phyloP scores from a whole-genome alignment of 495 filamentous ascomycete genomes.

The Neurospora tetrasperma region DNA sequence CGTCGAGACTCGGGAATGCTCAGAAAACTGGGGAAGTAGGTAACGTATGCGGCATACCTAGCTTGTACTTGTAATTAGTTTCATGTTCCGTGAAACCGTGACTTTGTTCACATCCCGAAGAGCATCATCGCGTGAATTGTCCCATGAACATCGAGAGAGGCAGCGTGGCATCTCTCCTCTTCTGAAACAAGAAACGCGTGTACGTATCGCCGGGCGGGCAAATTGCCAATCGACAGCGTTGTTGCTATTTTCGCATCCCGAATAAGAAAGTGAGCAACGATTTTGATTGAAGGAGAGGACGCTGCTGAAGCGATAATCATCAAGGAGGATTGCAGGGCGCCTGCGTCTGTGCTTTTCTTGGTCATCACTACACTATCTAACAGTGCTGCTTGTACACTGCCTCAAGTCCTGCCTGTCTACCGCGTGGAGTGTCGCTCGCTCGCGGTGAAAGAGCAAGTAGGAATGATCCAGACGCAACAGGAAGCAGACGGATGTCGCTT shows the following conservation, averaged over 20 bases:
- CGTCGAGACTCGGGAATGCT: not conserved
- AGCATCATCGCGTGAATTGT: not conserved
- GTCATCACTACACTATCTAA: not conserved
- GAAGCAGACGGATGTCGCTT: not conserved
- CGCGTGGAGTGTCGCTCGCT: not conserved
- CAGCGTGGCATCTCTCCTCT: not conserved
- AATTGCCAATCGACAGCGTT: not conserved
- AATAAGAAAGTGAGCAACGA: not conserved
- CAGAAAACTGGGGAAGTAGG: not conserved
- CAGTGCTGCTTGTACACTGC: not conserved
- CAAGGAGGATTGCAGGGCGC: not conserved
- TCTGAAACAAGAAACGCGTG: not conserved
- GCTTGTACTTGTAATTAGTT: not conserved
- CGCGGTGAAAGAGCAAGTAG: not conserved
- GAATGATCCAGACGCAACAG: not conserved
- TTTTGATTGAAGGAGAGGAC: not conserved
- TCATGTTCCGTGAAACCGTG: not conserved
- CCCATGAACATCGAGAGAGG: not conserved
- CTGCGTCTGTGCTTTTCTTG: not conserved
- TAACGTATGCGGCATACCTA: not conserved
- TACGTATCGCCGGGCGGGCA: not conserved
- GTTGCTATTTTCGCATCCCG: not conserved
- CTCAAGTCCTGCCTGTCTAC: not conserved
- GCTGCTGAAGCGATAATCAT: not conserved
- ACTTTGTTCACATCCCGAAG: not conserved